Percentiles rank a stretch among this genome's conserved stretches.
Conservation (phyloP, 495 filamentous ascomycete species). For the Penicillium pulvis region DNA sequence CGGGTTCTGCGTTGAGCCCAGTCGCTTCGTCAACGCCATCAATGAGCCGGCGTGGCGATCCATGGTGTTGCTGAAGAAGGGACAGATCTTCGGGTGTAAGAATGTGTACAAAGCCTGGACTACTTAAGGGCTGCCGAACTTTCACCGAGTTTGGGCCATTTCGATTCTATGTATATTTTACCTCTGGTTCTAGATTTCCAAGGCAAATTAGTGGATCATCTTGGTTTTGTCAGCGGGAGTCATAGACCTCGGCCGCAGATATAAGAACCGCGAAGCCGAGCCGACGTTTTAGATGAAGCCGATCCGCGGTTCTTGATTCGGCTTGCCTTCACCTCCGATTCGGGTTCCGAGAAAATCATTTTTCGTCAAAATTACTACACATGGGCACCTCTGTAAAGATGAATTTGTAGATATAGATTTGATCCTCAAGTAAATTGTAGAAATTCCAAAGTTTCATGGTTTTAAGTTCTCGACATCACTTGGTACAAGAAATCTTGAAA, state of each 20-base stretch:
- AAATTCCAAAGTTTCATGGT: no score
- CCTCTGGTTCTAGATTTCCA: background rate
- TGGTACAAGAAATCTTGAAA: no score
- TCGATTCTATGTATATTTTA: background rate
- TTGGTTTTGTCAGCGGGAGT: background rate
- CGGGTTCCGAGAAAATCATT: background rate
- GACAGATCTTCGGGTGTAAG: constrained; percentile 73
- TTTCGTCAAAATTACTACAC: no score
- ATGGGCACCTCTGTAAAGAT: no score
- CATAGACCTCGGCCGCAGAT: background rate
- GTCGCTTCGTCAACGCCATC: constrained; percentile 83
- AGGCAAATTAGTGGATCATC: background rate
- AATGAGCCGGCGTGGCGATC: constrained; percentile 77
- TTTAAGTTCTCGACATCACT: no score
- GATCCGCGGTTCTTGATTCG: background rate
- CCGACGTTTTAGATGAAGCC: background rate
- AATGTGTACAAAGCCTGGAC: constrained; percentile 83
- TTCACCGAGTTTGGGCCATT: constrained; percentile 1
- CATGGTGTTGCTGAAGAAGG: constrained; percentile 77
- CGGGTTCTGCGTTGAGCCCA: constrained; percentile 90
- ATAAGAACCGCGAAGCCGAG: background rate
- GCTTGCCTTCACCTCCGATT: background rate
- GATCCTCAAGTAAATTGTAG: no score
- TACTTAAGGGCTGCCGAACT: constrained; percentile 31
- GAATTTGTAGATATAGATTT: no score